A percentile compares a stretch with the other conserved stretches of the same genome.
Conservation (phyloP, 495 filamentous ascomycete species). For the Parmelia sp. region DNA sequence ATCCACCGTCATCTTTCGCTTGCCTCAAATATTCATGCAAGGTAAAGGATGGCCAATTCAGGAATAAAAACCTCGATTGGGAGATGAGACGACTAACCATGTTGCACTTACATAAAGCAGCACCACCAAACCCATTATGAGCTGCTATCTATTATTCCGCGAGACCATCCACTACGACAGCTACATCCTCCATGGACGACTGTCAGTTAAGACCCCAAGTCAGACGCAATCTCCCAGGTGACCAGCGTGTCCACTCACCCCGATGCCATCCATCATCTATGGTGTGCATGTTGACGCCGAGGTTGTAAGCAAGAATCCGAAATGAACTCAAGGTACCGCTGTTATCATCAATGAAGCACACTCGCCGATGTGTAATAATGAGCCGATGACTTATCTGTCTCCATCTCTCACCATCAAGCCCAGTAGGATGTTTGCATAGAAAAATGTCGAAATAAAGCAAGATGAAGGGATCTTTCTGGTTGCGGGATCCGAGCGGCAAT, state of each 20-base stretch:
- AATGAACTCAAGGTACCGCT: neutral
- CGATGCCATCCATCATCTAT: conserved; percentile 10
- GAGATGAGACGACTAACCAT: conserved; percentile 27
- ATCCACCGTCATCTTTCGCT: neutral
- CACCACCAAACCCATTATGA: conserved; percentile 8
- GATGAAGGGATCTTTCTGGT: neutral
- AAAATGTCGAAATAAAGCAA: neutral
- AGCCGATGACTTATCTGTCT: conserved; percentile 20
- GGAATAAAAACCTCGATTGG: conserved; percentile 4
- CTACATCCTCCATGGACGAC: conserved; percentile 9
- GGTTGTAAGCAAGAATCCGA: neutral
- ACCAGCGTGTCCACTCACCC: conserved; percentile 27
- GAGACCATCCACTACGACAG: conserved; percentile 9
- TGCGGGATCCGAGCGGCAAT: neutral
- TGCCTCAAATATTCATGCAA: neutral
- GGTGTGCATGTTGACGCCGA: neutral
- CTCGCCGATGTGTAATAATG: conserved; percentile 2
- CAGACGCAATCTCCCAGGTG: conserved; percentile 17
- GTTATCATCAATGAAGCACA: conserved; percentile 16
- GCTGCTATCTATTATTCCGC: conserved; percentile 16
- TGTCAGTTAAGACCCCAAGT: conserved; percentile 21
- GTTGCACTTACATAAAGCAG: conserved; percentile 29
- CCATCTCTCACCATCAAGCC: conserved; percentile 3
- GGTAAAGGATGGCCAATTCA: neutral
- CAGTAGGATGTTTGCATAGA: neutral